Base-by-base conservation (phyloP, 345 rosid species). In the Cardamine occulta region DNA sequence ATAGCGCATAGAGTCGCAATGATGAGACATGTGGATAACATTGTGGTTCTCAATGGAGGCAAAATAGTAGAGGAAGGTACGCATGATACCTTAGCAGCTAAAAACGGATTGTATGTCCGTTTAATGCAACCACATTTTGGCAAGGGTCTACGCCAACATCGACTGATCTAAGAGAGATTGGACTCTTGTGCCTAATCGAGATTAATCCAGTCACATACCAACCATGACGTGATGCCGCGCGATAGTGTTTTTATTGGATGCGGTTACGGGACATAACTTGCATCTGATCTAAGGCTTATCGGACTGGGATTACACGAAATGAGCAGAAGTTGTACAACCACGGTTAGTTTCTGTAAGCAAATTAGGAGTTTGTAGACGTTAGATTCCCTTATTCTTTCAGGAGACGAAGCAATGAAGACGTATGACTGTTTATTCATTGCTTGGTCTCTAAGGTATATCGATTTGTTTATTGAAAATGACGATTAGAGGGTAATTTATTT, bases 21-120 rank as follows among this genome's bases (percentile, higher is more conserved):
- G 99, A 93, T 93, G 99, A 91, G 97, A 81, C 96, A 91, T 61
- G 99, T 96, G 55, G 99, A 96, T 79, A 96, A 85, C 81, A 96
- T 96, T 75, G 99, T 96, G 66, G 98, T 96, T 79, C 91, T 96
- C 29, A 96, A 96, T 37, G 99, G 98, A 67, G 99, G 98, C 26
- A 86, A 94, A 69, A 96, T 93, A 28, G 98, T 96, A 7, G 99
- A 93, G 78, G 99, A 93, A 85, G 99, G 99, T 54, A 79, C 88
- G 34, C 99, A 96, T 66, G 98, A 96, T 86, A 26, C 88, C 40
- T 84, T 96, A 84, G 79, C 88, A 56, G 79, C 89, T 29, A 92
- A 88, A 82, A 96, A 91, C 52, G 99, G 98, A 26, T 83, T 96
- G 84, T 96, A 96, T 70, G 93, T 85, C 75, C 90, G 98, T 70